phyloP scores from a whole-genome alignment of 441 rosid genomes.

The Arabidopsis hybrid region DNA sequence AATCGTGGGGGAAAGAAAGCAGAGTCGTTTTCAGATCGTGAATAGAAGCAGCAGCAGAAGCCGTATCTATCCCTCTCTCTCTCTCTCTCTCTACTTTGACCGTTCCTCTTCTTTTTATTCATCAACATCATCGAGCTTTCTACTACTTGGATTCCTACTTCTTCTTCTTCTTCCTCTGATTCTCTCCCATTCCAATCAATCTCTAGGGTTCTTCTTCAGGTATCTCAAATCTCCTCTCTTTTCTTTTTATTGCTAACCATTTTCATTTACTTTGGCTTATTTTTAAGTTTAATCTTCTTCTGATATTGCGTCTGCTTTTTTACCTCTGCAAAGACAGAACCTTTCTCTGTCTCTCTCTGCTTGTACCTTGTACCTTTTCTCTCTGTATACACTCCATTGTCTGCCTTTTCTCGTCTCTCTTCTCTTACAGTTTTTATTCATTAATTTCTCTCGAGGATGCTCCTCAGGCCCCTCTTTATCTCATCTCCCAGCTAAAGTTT shows the following conservation, averaged over 20 bases:
- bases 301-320: conserved; percentile 33
- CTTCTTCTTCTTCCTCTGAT: background rate
- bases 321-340: conserved; percentile 41
- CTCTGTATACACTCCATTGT: conserved; percentile 31
- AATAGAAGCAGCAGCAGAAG: conserved; percentile 33
- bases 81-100: conserved; percentile 38
- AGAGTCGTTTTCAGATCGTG: conserved; percentile 50
- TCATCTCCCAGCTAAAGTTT: background rate
- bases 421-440: conserved; percentile 11
- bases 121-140: conserved; percentile 5
- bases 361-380: conserved; percentile 35
- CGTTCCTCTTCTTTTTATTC: conserved; percentile 26
- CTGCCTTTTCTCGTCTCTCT: conserved; percentile 33
- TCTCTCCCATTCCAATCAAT: conserved; percentile 35
- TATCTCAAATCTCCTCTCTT: conserved; percentile 10
- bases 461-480: conserved; percentile 1
- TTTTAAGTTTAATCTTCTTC: background rate
- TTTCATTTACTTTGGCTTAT: background rate
- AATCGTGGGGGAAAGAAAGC: conserved; percentile 40
- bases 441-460: background rate
- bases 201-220: conserved; percentile 39
- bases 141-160: conserved; percentile 25
- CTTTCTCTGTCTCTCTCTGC: conserved; percentile 30
- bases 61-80: conserved; percentile 41
- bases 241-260: background rate